Base-by-base conservation (phyloP, 768 basidiomycete genomes). In the Auriscalpium microsporum region DNA sequence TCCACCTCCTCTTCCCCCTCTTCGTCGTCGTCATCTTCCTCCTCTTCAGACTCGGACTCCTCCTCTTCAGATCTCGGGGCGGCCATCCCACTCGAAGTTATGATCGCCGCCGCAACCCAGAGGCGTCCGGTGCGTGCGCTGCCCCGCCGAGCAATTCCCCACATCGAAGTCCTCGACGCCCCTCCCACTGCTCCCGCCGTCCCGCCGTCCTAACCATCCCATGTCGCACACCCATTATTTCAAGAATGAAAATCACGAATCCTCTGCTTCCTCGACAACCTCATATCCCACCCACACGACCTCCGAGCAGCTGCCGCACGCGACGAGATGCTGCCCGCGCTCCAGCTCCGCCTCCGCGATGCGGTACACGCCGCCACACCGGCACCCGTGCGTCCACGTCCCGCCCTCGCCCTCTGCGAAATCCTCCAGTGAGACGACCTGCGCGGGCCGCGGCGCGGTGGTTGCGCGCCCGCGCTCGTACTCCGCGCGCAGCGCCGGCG, bases 211-310 rank as follows among this genome's bases (percentile, higher is more conserved):
- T 52, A 37, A 33, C 16, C 23, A 6, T 10, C 35, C 14, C 28
- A 45, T n/a, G 7, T 16, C 40, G n/a, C 47, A 42, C 53, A 17
- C 8, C 47, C 17, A 33, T 44, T 19, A 19, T 44, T 23, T 19
- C n/a, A 10, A 28, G 28, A 21, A 21, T 21, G 21, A 21, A 3
- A 21, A 28, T 7, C 14, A 17, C 17, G 14, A 35, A 13, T 10
- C 34, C 40, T 19, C 45, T 37, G 48, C 55, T 21, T 62, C 69
- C 44, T 74, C 72, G 17, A 66, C 72, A 11, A 78, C 63, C 68
- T 92, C 85, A 63, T 90, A 92, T 1, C 90, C 90, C n/a, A 83
- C 86, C 87, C 89, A 92, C 1, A 92, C 73, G 9, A 80, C 81
- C 68, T 92, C 90, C 14, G 90, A 93, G 65, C 90, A 92, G 52